phyloP scores from a whole-genome alignment of 768 basidiomycete species.

The Xanthoconium purpureum region DNA sequence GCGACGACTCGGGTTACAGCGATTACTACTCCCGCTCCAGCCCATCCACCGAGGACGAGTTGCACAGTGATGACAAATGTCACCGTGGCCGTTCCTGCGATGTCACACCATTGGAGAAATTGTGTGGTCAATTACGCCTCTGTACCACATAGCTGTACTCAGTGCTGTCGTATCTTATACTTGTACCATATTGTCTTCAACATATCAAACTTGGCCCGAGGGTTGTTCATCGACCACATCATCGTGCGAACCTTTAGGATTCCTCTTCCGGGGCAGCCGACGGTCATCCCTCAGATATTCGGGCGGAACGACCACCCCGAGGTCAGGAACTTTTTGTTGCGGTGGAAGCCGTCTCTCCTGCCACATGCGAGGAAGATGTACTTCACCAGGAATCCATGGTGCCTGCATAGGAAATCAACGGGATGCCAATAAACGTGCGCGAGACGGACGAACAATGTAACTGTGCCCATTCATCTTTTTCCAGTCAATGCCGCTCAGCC shows the following conservation, averaged over 20 bases:
- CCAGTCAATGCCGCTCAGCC: conserved; percentile 49
- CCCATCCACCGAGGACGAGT: conserved; percentile 39
- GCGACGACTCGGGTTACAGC: conserved; percentile 20
- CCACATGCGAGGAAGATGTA: conserved; percentile 34
- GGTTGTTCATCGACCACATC: no score
- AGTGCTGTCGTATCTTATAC: background rate
- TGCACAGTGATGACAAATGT: conserved; percentile 38
- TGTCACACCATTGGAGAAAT: conserved; percentile 38
- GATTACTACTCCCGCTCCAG: conserved; percentile 28
- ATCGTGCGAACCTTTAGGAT: background rate
- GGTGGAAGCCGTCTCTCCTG: conserved; percentile 37
- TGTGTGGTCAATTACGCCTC: conserved; percentile 25
- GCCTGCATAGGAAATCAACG: conserved; percentile 32
- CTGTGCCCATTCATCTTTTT: conserved; percentile 39
- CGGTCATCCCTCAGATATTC: conserved; percentile 37
- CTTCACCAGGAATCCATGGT: conserved; percentile 37
- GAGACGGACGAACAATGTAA: conserved; percentile 41
- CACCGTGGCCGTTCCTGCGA: conserved; percentile 41
- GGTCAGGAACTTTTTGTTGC: conserved; percentile 37
- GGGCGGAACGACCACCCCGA: conserved; percentile 35
- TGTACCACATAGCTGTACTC: conserved; percentile 7
- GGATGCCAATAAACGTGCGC: background rate
- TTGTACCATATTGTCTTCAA: background rate
- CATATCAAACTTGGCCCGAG: background rate
- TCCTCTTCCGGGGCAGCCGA: conserved; percentile 25